These are phyloP conservation scores for Brettanomyces nanus DNA, from an alignment of 805 yeast species.

Conservation along the genomic window DNA sequence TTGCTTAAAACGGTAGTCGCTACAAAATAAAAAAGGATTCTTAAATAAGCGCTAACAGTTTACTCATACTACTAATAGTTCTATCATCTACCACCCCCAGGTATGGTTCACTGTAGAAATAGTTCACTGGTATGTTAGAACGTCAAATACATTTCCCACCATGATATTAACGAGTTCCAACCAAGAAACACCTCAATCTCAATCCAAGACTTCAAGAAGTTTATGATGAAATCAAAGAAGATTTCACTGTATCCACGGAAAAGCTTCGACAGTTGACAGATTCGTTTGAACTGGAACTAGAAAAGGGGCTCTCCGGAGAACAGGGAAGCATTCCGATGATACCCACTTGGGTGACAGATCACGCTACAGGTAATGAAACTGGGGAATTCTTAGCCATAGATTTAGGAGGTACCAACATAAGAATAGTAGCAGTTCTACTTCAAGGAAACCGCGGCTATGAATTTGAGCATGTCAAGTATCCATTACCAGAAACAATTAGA, in stretches of 20 bases:
- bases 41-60: no score
- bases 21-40: no score
- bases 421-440: slow-evolving; percentile 82
- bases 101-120: slow-evolving; percentile 1
- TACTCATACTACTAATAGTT: no score
- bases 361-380: slow-evolving; percentile 84
- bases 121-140: neutral
- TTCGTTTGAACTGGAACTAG: slow-evolving; percentile 72
- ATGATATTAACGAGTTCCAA: neutral
- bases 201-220: slow-evolving; percentile 7
- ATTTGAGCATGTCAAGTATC: slow-evolving; percentile 77
- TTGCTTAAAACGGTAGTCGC: no score
- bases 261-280: slow-evolving; percentile 58
- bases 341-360: slow-evolving; percentile 93
- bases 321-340: slow-evolving; percentile 95
- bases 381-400: slow-evolving; percentile 92
- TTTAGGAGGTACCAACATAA: slow-evolving; percentile 93
- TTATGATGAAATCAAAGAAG: slow-evolving; percentile 46
- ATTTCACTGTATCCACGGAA: slow-evolving; percentile 54
- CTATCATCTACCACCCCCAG: no score
- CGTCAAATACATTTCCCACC: neutral
- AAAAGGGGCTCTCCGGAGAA: slow-evolving; percentile 64
- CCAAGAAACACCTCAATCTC: neutral
- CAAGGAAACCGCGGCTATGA: slow-evolving; percentile 81
- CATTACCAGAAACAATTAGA: slow-evolving; percentile 71